Conservation (phyloP, 352 stramenopile species). For the Stephanocyclus meneghinianus region DNA sequence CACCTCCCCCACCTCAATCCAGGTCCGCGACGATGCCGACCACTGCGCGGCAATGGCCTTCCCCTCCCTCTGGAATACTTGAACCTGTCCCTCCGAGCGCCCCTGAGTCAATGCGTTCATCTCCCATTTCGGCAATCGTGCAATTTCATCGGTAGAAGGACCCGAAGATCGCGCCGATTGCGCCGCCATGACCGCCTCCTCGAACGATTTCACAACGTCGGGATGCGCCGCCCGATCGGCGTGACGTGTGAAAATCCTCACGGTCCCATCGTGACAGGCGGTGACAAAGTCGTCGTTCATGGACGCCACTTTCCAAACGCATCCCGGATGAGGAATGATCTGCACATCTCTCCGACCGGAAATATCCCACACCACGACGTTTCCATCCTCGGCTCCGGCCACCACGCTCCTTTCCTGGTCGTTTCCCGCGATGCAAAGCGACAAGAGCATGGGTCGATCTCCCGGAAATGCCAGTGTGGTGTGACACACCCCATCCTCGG, state of each 20-base stretch:
- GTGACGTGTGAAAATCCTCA: constrained; percentile 88
- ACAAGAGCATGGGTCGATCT: constrained; percentile 77
- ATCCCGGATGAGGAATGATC: constrained; percentile 70
- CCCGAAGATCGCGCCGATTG: constrained; percentile 84
- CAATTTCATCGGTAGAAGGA: constrained; percentile 90
- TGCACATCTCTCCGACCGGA: constrained; percentile 37
- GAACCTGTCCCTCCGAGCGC: constrained; percentile 91
- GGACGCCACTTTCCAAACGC: constrained; percentile 71
- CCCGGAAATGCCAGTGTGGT: constrained; percentile 62
- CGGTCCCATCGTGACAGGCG: constrained; percentile 90
- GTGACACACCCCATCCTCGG: constrained; percentile 50
- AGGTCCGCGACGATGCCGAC: constrained; percentile 88
- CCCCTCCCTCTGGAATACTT: constrained; percentile 92
- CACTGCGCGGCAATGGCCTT: constrained; percentile 94
- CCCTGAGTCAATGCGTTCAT: constrained; percentile 82
- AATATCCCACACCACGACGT: constrained; percentile 66
- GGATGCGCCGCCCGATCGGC: constrained; percentile 63
- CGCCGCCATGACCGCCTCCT: constrained; percentile 71
- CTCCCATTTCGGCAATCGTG: constrained; percentile 91
- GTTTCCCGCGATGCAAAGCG: constrained; percentile 23
- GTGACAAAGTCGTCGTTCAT: constrained; percentile 86
- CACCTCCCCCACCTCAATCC: constrained; percentile 92
- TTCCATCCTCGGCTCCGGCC: constrained; percentile 69
- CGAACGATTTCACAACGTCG: constrained; percentile 82
- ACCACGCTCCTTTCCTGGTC: constrained; percentile 31